Evolutionary conservation across 1,284 basidiomycete species (phyloP).

Genomic region (Papiliotrema laurentii): DNA sequence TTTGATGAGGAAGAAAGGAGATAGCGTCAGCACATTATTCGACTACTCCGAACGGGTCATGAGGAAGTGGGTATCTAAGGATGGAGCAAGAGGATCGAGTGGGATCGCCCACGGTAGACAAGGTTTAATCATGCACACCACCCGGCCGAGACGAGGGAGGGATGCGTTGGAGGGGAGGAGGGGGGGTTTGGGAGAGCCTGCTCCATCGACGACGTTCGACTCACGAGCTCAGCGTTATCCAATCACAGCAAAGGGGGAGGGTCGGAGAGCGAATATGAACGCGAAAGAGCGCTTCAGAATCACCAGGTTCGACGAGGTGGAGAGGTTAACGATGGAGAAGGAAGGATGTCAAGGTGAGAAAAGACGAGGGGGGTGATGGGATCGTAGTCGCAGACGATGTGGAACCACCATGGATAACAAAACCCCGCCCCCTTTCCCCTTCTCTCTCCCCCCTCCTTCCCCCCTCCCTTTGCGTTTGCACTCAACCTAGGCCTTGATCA

Average conservation of each 20-base stretch:
- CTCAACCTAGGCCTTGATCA: too few relatives aligned
- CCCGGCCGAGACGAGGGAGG: not conserved
- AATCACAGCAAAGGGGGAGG: not conserved
- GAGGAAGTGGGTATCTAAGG: not conserved
- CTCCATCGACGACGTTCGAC: not conserved
- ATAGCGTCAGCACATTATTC: not conserved
- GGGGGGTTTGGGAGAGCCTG: too few relatives aligned
- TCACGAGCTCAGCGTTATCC: conserved; percentile 11
- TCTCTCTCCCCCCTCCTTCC: too few relatives aligned
- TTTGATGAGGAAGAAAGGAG: not conserved
- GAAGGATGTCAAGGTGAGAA: not conserved
- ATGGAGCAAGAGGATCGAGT: not conserved
- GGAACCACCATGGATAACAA: too few relatives aligned
- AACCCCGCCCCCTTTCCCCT: too few relatives aligned
- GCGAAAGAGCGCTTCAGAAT: too few relatives aligned
- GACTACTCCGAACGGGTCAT: not conserved
- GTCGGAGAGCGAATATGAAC: conserved; percentile 1
- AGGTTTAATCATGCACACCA: too few relatives aligned
- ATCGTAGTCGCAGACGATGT: too few relatives aligned
- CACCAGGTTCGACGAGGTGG: too few relatives aligned
- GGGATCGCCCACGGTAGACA: too few relatives aligned
- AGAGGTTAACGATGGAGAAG: not conserved
- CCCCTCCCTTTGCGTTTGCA: too few relatives aligned
- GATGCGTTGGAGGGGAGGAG: not conserved
- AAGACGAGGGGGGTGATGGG: not conserved